Base-by-base conservation (phyloP, 176 grass and related monocot species). In the Bromus sterilis region DNA sequence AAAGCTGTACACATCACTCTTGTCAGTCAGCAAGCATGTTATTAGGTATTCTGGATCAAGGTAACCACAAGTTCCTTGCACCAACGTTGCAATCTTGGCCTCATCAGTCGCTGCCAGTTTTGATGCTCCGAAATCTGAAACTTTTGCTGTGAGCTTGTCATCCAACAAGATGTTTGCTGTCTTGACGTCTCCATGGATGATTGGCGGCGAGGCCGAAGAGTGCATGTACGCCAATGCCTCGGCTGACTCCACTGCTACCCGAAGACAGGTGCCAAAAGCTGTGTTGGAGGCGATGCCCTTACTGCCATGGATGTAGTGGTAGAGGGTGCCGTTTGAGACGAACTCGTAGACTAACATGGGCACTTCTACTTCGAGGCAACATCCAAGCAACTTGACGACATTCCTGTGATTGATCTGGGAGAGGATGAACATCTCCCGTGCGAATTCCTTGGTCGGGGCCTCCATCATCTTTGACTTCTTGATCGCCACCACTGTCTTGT, bases 141-240 rank as follows among this genome's bases (percentile, higher is more conserved):
- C 78, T 40, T 94, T 94, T 24, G 88, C 79, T 0, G 42, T 60
- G 7, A 84, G 35, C 18, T 84, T 78, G 7, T 73, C 31, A n/a
- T 94, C 88, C 3, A 94, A 42, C 31, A 94, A 56, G 32, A 94
- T 86, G 58, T 94, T 94, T 2, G 81, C 84, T 3, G 88, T 86
- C 81, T 94, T 94, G 23, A 94, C 83, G 18, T 91, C 88, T 7
- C 91, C 91, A 6, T 94, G 91, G 37, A 94, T 62, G 68, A 94
- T 94, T 0, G 79, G 80, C 0, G 84, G 89, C 10, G 83, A 88
- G 2, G 92, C 80, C 0, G 85, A 91, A 0, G 86, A 82, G 56
- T 91, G 86, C 83, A 94, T 85, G 48, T 91, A 91, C 0, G 76
- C 32, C 8, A 94, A 63, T 0, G 86, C 89, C 69, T 86, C 89